Evolutionary conservation across 2,329 filamentous ascomycete genomes (phyloP), one percentile per base, ranked within the genome.

Genomic region (Penicillium italicum): DNA sequence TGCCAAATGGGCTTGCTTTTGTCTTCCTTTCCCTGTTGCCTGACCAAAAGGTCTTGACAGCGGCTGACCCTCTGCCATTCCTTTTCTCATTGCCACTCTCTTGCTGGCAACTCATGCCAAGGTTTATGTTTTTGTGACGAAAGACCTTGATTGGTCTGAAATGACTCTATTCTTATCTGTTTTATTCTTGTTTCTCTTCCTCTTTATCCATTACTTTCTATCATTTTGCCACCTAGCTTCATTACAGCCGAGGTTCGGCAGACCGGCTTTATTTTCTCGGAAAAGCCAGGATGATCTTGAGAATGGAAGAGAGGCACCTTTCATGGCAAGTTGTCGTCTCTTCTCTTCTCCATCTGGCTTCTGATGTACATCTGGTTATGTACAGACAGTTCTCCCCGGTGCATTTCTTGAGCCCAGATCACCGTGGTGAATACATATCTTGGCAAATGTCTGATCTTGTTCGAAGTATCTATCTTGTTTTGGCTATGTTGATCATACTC

Each of bases 361-460:
- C 52, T 57, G 53, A 36, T 56, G 63, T 62, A 56, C 63, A 66
- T 65, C 63, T 55, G 63, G 63, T 60, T 50, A 66, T 66, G 63
- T 61, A 61, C 63, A 55, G 30, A 16, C 47, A 55, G 57, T 18
- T 57, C 47, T 50, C 20, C 55, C 50, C 36, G 34, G 14, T 51
- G 37, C 37, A 34, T 28, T 43, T 31, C 30, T 42, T 53, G 42
- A 33, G 50, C 26, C 43, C 51, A 34, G 22, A 47, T 53, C 48
- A 33, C 50, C 34, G 24, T 50, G 62, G 54, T 55, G 43, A 62
- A 60, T 63, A 53, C 55, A 60, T 60, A 59, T 40, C 56, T 60
- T 49, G 47, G 50, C 53, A 50, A 42, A 9, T 54, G 14, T 50
- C 22, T 18, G 44, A 50, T 42, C 41, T 28, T 53, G 20, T 48